These are phyloP conservation scores for Cyclotella baltica DNA, from an alignment of 108 stramenopile genomes.

Conservation along the genomic window DNA sequence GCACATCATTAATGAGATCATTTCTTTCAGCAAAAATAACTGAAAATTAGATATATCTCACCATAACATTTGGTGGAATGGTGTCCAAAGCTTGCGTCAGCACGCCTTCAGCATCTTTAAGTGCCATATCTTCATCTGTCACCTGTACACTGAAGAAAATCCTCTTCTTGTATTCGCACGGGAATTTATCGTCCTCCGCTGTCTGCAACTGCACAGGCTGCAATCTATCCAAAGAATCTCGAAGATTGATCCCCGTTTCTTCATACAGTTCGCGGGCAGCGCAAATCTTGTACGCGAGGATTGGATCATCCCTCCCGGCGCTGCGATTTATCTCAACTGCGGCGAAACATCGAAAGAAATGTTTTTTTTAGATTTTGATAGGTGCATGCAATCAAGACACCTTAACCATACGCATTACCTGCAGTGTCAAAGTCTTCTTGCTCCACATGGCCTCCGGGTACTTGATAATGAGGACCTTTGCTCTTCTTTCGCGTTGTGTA, in stretches of 20 bases:
- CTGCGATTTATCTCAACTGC: neutral
- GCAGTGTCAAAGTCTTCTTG: conserved; percentile 66
- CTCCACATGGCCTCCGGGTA: conserved; percentile 87
- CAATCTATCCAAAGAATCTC: conserved; percentile 59
- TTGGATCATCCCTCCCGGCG: conserved; percentile 33
- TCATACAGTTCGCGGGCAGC: conserved; percentile 80
- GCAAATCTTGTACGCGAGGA: conserved; percentile 68
- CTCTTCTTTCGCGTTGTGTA: conserved; percentile 82
- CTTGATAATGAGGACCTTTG: conserved; percentile 80
- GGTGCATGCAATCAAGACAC: neutral
- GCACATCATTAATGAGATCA: neutral
- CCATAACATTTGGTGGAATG: conserved; percentile 26
- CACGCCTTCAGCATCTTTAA: neutral
- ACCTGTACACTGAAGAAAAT: conserved; percentile 64
- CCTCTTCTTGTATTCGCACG: conserved; percentile 62
- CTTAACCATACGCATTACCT: neutral
- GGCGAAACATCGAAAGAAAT: neutral
- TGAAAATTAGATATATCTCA: neutral
- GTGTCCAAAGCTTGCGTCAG: conserved; percentile 24
- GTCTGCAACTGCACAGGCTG: conserved; percentile 48
- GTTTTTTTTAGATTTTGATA: neutral
- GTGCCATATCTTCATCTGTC: conserved; percentile 49
- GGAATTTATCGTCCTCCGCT: conserved; percentile 2
- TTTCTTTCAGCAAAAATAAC: neutral
- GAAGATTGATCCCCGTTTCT: conserved; percentile 84